Evolutionary conservation across 306 rosid genomes (phyloP).

Genomic region (Coriaria nepalensis): DNA sequence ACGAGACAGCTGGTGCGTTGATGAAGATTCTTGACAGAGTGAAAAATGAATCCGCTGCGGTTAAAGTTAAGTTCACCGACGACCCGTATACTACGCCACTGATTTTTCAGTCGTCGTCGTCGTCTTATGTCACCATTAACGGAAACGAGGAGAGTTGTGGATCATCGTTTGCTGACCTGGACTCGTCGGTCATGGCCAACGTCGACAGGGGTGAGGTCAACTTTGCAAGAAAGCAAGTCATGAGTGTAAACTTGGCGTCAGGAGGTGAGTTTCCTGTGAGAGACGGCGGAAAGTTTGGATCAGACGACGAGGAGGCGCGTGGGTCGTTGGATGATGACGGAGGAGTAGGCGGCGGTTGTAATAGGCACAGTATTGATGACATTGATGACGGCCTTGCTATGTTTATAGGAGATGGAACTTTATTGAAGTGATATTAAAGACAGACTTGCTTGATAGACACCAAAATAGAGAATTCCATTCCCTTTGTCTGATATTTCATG

Average conservation of each 20-base stretch:
- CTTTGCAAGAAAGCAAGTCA: constrained; percentile 1
- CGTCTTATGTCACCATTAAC: constrained; percentile 58
- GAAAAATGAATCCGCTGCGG: not conserved
- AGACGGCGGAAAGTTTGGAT: constrained; percentile 14
- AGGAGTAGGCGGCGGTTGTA: not conserved
- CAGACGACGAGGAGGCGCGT: constrained; percentile 9
- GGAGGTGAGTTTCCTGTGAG: not conserved
- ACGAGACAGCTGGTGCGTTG: constrained; percentile 13
- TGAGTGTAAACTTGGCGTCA: not conserved
- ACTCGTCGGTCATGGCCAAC: constrained; percentile 63
- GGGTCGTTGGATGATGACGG: constrained; percentile 4
- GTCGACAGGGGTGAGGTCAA: constrained; percentile 22
- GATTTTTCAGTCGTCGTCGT: constrained; percentile 31
- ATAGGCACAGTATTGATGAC: constrained; percentile 20
- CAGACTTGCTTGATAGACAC: too few relatives aligned
- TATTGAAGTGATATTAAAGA: too few relatives aligned
- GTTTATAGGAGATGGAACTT: constrained; percentile 21
- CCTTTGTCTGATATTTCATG: too few relatives aligned
- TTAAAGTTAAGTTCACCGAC: constrained; percentile 31
- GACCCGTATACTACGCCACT: constrained; percentile 34
- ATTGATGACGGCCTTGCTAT: constrained; percentile 19
- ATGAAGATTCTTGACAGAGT: constrained; percentile 13
- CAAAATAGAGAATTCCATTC: too few relatives aligned
- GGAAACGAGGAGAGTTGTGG: constrained; percentile 75
- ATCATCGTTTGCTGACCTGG: constrained; percentile 52